A percentile compares a stretch with the other conserved stretches of the same genome.
Evolutionary conservation across 192 early-diverging fungal species (phyloP).

Genomic region (Jimgerdemannia flammicorona): DNA sequence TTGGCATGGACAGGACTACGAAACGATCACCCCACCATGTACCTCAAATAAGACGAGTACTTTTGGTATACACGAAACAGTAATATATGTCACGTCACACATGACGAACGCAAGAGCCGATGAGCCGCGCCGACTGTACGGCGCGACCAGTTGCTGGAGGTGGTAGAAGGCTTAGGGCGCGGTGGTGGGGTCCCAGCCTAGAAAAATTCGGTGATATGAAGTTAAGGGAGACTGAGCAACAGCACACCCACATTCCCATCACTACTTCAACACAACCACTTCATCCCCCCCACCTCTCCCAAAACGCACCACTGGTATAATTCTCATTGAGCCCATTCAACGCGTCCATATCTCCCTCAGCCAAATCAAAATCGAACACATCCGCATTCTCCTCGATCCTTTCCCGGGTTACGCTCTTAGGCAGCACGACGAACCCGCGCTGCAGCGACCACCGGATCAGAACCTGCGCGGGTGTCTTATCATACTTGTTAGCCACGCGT

Average conservation of each 20-base stretch:
- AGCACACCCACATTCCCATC: background rate
- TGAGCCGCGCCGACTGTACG: too few species aligned
- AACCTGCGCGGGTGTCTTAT: slow-evolving; percentile 52
- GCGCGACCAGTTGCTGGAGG: background rate
- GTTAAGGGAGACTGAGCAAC: too few species aligned
- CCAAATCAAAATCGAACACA: slow-evolving; percentile 51
- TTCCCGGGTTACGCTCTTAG: slow-evolving; percentile 44
- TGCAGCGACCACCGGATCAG: slow-evolving; percentile 45
- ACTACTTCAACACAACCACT: background rate
- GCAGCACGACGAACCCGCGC: slow-evolving; percentile 47
- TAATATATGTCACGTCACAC: too few species aligned
- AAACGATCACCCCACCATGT: too few species aligned
- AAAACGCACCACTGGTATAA: slow-evolving; percentile 31
- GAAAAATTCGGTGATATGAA: slow-evolving; percentile 1
- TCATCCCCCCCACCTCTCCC: background rate
- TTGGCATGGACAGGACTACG: too few species aligned
- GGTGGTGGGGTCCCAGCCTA: slow-evolving; percentile 29
- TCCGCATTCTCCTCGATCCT: slow-evolving; percentile 54
- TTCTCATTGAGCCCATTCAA: slow-evolving; percentile 51
- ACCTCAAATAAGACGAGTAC: too few species aligned
- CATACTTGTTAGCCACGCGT: slow-evolving; percentile 44
- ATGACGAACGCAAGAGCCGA: too few species aligned
- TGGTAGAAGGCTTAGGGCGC: background rate
- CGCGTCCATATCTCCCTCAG: slow-evolving; percentile 46
- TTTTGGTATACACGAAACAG: too few species aligned